Evolutionary conservation across 2,329 filamentous ascomycete genomes (phyloP), one percentile per base, ranked within the genome.

Genomic region (Trichoderma sp.): DNA sequence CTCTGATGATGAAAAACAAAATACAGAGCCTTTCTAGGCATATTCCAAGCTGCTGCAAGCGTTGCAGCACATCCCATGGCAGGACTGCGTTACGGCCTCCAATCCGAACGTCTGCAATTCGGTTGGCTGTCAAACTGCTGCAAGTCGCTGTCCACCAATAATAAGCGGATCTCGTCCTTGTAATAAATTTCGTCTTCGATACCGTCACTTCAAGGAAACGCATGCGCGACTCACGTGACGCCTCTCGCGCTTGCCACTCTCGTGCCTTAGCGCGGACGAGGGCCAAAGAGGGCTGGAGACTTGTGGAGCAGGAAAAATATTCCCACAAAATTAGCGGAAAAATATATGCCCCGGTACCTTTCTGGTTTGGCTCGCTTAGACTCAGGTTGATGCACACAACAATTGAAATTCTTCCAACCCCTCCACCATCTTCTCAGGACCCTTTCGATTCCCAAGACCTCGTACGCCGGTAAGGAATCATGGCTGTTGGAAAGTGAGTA

Each of bases 401-500:
- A 75, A 74, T 72, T 75, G 70, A 77, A 78, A 74, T 77, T 76
- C 77, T 77, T 76, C 65, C 75, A 75, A 72, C 73, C 75, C 74
- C 75, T 78, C 77, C 75, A 77, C 73, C 73, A 75, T 73, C 72
- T 72, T 75, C 75, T 74, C 74, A 78, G 73, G 72, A 79, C 77
- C 77, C 74, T 77, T 76, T 75, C 75, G 76, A 76, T 78, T 78
- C 75, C 75, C 75, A 78, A 75, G 74, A 74, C 72, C 71, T 74
- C 76, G 77, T 77, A 80, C 75, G 77, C 77, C 76, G 77, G 79
- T 78, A 80, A 80, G 78, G 82, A 82, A 84, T 78, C 77, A 85
- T 85, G 83, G 83, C 83, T 79, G 83, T 85, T 81, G 83, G 83
- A 82, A 85, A 85, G 83, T 85, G 79, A 78, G 82, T 71, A 72